Evolutionary conservation across 768 basidiomycete genomes (phyloP).

Genomic region (Astraeus odoratus): DNA sequence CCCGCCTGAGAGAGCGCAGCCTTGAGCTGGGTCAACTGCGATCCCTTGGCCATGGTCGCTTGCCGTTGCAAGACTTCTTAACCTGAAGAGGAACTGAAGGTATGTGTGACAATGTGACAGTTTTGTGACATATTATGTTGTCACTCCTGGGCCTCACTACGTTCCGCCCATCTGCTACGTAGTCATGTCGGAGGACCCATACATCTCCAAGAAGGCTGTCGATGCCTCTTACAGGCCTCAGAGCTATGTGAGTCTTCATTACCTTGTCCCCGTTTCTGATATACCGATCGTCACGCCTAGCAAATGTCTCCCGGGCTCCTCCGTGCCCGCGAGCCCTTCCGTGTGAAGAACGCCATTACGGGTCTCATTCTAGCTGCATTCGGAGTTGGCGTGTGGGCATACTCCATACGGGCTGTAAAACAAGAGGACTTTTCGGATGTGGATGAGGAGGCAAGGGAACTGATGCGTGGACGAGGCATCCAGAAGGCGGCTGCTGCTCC

Average conservation of each 20-base stretch:
- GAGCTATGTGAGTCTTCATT: conserved; percentile 27
- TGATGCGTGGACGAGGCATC: conserved; percentile 27
- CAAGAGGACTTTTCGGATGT: conserved; percentile 90
- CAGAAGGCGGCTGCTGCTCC: conserved; percentile 14
- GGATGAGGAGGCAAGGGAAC: conserved; percentile 65
- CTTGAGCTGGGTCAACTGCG: conserved; percentile 89
- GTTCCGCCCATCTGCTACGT: background rate
- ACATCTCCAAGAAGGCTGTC: conserved; percentile 28
- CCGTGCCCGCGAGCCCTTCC: conserved; percentile 84
- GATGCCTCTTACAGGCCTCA: conserved; percentile 33
- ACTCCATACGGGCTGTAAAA: conserved; percentile 90
- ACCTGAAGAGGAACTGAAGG: background rate
- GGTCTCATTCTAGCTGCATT: conserved; percentile 69
- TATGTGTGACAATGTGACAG: background rate
- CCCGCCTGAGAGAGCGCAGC: conserved; percentile 76
- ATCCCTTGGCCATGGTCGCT: conserved; percentile 68
- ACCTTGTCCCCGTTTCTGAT: background rate
- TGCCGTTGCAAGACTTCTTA: too few species aligned
- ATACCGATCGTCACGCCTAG: conserved; percentile 33
- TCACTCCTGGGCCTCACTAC: background rate
- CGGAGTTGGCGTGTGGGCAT: conserved; percentile 78
- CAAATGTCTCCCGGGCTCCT: conserved; percentile 81
- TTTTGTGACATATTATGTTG: background rate
- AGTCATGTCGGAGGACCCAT: conserved; percentile 29
- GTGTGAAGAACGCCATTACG: conserved; percentile 69